Evolutionary conservation across 1,284 basidiomycete species (phyloP).

Genomic region (Sanghuangporus weigelae): DNA sequence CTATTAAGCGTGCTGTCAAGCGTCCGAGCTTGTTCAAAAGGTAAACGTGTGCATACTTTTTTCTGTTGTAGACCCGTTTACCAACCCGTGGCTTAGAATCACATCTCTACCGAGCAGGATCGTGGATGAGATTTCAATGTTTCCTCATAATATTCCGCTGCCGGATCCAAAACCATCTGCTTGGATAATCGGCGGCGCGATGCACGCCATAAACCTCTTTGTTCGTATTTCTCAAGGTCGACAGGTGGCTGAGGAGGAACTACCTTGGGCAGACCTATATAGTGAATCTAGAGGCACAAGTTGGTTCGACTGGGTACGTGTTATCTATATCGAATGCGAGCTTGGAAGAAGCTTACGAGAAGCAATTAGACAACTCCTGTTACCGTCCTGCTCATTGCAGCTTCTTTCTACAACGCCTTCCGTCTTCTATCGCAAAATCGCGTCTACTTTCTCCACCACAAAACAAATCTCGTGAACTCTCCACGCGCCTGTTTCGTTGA

Average conservation of each 20-base stretch:
- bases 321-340: conserved; percentile 22
- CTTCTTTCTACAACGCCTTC: conserved; percentile 50
- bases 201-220: conserved; percentile 64
- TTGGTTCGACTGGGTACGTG: conserved; percentile 73
- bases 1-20: conserved; percentile 49
- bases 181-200: conserved; percentile 52
- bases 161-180: conserved; percentile 62
- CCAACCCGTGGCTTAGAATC: conserved; percentile 35
- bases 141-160: conserved; percentile 69
- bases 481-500: conserved; percentile 63
- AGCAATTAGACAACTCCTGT: conserved; percentile 51
- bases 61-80: background rate
- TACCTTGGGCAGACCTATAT: conserved; percentile 74
- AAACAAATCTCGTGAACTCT: conserved; percentile 59
- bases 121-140: conserved; percentile 66
- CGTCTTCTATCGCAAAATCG: conserved; percentile 63
- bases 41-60: conserved; percentile 30
- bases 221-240: conserved; percentile 55
- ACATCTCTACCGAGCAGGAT: conserved; percentile 59
- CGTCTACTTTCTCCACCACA: conserved; percentile 60
- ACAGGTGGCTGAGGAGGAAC: conserved; percentile 54
- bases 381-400: conserved; percentile 45
- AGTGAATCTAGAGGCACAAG: conserved; percentile 53
- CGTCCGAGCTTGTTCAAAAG: conserved; percentile 58
- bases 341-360: background rate